Percentiles rank a stretch among this genome's conserved stretches.
These are phyloP conservation scores for Syncephalastrum sp. DNA, from an alignment of 371 early-diverging fungal species.

Conservation along the genomic window DNA sequence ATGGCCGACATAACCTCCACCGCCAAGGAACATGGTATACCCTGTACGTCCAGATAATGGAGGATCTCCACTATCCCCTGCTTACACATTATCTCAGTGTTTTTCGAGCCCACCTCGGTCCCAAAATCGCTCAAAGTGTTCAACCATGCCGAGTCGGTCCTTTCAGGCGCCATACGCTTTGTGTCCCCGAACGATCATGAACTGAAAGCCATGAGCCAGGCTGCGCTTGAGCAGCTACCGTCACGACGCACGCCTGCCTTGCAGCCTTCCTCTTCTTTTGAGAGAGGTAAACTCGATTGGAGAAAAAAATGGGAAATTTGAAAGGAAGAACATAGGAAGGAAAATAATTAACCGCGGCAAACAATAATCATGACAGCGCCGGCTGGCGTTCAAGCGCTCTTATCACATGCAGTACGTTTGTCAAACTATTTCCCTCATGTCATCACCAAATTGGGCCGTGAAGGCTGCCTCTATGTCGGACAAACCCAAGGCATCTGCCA, in stretches of 20 bases:
- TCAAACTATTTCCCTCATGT: slow-evolving; percentile 48
- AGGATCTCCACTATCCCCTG: neutral
- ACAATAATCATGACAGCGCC: slow-evolving; percentile 5
- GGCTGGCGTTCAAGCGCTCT: slow-evolving; percentile 19
- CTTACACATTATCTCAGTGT: slow-evolving; percentile 26
- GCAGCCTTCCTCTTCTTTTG: too few species aligned
- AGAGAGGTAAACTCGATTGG: too few species aligned
- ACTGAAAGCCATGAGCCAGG: slow-evolving; percentile 58
- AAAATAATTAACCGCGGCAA: too few species aligned
- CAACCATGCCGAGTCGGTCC: slow-evolving; percentile 18
- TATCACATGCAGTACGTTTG: slow-evolving; percentile 23
- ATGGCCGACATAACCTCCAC: slow-evolving; percentile 41
- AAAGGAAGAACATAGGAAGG: too few species aligned
- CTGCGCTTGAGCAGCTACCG: slow-evolving; percentile 18
- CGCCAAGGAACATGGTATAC: slow-evolving; percentile 30
- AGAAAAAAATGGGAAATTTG: too few species aligned
- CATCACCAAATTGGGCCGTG: slow-evolving; percentile 58
- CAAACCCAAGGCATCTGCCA: slow-evolving; percentile 4
- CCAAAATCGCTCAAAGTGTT: slow-evolving; percentile 74
- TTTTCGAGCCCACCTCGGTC: slow-evolving; percentile 93
- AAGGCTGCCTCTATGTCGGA: slow-evolving; percentile 47
- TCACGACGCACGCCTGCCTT: too few species aligned
- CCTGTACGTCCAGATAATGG: slow-evolving; percentile 21
- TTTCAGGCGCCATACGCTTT: slow-evolving; percentile 34
- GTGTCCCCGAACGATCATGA: slow-evolving; percentile 71